Conservation (phyloP, 257 asterid species). For the Solanum rostratum region DNA sequence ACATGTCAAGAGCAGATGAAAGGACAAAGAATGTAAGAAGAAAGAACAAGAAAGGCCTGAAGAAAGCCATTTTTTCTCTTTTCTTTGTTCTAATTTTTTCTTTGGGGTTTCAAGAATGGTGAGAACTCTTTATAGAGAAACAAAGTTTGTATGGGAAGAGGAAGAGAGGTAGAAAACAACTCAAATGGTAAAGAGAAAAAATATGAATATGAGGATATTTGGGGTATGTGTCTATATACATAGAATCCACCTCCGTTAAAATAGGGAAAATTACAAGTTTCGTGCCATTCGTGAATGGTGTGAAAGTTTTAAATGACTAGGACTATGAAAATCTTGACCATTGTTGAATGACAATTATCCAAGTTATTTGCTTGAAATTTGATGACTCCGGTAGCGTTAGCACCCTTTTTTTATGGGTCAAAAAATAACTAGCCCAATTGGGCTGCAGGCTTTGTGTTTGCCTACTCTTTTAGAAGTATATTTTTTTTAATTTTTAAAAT, state of each 20-base stretch:
- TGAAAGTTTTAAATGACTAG: background rate
- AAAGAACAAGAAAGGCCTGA: conserved; percentile 7
- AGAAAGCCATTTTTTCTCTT: conserved; percentile 36
- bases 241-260: background rate
- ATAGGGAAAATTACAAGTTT: background rate
- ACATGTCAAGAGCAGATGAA: conserved; percentile 60
- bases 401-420: too few species aligned
- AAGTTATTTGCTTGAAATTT: too few species aligned
- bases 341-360: background rate
- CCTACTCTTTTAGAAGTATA: too few species aligned
- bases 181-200: background rate
- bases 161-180: background rate
- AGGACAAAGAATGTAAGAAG: conserved; percentile 18
- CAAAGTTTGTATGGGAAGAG: background rate
- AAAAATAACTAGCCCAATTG: accelerated
- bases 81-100: background rate
- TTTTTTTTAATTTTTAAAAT: too few species aligned
- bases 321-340: background rate
- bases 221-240: background rate
- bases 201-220: background rate
- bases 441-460: too few species aligned
- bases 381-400: too few species aligned
- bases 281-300: background rate
- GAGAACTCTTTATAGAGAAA: background rate
- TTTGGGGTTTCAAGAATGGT: background rate